phyloP scores from a whole-genome alignment of 1,284 basidiomycete genomes.

The Cryptococcus sp. region DNA sequence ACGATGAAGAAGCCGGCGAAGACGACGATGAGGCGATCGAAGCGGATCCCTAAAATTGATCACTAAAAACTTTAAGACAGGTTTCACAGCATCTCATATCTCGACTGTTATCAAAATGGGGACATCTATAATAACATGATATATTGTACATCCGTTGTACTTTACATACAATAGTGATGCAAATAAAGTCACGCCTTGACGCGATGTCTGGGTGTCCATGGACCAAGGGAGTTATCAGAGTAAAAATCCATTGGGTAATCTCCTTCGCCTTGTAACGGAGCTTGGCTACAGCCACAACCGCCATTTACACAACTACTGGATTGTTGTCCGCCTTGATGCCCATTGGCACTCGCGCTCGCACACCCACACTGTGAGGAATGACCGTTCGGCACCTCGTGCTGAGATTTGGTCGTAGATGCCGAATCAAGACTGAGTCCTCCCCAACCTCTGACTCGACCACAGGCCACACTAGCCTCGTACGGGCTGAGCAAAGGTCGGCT shows the following conservation, averaged over 20 bases:
- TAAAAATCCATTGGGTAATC: conserved; percentile 98
- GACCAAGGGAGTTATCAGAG: conserved; percentile 54
- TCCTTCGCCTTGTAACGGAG: conserved; percentile 25
- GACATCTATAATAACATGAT: not conserved
- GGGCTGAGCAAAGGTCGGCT: conserved; percentile 83
- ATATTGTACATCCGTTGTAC: not conserved
- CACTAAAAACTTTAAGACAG: no score
- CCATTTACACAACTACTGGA: not conserved
- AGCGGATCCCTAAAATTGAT: not conserved
- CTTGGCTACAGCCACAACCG: not conserved
- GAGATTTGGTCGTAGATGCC: conserved; percentile 1
- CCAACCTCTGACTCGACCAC: conserved; percentile 64
- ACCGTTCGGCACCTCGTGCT: no score
- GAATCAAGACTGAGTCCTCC: conserved; percentile 43
- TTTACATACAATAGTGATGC: not conserved
- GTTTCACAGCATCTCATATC: no score
- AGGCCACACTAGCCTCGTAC: conserved; percentile 88
- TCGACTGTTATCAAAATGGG: no score
- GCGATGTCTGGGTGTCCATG: conserved; percentile 52
- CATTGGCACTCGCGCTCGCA: conserved; percentile 46
- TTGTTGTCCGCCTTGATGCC: not conserved
- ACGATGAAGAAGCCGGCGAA: conserved; percentile 6
- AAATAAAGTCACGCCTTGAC: conserved; percentile 3
- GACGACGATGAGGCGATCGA: conserved; percentile 7
- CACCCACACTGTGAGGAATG: no score